These are phyloP conservation scores for Penicillium waksmanii DNA, from an alignment of 495 filamentous ascomycete species.

Conservation along the genomic window DNA sequence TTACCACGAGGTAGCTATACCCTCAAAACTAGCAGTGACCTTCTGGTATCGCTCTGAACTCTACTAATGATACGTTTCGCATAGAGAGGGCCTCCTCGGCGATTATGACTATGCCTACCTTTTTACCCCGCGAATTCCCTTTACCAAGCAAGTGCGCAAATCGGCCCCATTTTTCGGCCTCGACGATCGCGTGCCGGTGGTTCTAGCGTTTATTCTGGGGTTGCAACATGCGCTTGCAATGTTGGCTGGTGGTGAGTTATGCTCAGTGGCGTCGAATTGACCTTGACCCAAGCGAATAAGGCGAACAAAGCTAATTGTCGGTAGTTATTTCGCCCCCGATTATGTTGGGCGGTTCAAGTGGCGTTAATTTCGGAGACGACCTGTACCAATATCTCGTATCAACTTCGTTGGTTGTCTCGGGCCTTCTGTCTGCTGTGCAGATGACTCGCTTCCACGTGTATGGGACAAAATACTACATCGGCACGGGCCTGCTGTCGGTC, in stretches of 20 bases:
- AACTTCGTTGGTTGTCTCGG: conserved; percentile 84
- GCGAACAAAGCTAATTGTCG: conserved; percentile 4
- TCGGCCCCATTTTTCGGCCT: conserved; percentile 86
- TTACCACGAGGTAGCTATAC: conserved; percentile 51
- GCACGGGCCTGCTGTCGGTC: conserved; percentile 89
- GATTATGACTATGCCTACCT: conserved; percentile 83
- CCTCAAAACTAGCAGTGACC: conserved; percentile 5
- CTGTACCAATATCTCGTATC: conserved; percentile 84
- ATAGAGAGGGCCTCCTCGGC: conserved; percentile 74
- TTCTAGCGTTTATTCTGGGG: conserved; percentile 73
- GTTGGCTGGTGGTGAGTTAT: conserved; percentile 59
- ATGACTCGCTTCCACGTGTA: conserved; percentile 84
- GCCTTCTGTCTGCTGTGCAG: conserved; percentile 77
- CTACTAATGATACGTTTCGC: conserved; percentile 34
- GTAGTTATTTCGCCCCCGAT: conserved; percentile 78
- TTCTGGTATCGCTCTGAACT: neutral
- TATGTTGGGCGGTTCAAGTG: conserved; percentile 64
- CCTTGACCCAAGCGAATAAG: no score
- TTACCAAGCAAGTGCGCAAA: conserved; percentile 67
- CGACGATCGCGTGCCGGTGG: conserved; percentile 78
- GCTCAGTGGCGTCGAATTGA: no score
- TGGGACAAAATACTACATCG: conserved; percentile 81
- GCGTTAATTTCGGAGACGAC: conserved; percentile 65
- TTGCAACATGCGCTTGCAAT: conserved; percentile 72
- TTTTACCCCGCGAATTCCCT: conserved; percentile 81